phyloP scores from a whole-genome alignment of 1,284 basidiomycete genomes.

The Cryptococcus sp. region DNA sequence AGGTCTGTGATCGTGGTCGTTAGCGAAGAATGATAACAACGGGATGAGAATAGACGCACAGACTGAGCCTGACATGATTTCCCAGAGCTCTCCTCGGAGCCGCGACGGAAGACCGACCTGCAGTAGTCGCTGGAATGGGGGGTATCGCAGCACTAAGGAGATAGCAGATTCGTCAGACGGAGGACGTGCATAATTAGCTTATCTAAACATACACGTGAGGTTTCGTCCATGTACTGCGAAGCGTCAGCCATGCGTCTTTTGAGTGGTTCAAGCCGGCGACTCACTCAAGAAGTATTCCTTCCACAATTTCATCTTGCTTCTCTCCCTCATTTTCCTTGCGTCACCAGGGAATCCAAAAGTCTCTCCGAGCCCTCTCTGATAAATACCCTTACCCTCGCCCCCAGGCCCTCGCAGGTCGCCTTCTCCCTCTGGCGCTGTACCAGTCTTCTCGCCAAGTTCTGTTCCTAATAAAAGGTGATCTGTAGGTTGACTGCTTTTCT shows the following conservation, averaged over 20 bases:
- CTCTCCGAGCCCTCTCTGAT: constrained; percentile 82
- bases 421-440: constrained; percentile 54
- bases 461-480: constrained; percentile 32
- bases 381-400: constrained; percentile 57
- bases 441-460: constrained; percentile 25
- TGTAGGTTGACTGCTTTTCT: constrained; percentile 48
- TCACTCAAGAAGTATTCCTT: constrained; percentile 78
- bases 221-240: constrained; percentile 50
- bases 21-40: neutral
- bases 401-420: constrained; percentile 57
- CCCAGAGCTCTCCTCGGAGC: constrained; percentile 97
- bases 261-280: constrained; percentile 23
- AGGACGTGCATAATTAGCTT: neutral
- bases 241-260: neutral
- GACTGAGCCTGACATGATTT: constrained; percentile 91
- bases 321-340: constrained; percentile 91
- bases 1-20: constrained; percentile 56
- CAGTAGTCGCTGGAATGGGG: constrained; percentile 91
- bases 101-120: constrained; percentile 96
- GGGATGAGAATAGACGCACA: constrained; percentile 50
- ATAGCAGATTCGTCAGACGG: neutral
- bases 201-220: constrained; percentile 42
- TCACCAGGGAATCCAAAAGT: constrained; percentile 91
- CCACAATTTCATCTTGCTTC: constrained; percentile 98
- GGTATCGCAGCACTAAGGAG: constrained; percentile 90